Evolutionary conservation across 2,329 filamentous ascomycete species (phyloP).

Genomic region (Davidsoniella virescens): DNA sequence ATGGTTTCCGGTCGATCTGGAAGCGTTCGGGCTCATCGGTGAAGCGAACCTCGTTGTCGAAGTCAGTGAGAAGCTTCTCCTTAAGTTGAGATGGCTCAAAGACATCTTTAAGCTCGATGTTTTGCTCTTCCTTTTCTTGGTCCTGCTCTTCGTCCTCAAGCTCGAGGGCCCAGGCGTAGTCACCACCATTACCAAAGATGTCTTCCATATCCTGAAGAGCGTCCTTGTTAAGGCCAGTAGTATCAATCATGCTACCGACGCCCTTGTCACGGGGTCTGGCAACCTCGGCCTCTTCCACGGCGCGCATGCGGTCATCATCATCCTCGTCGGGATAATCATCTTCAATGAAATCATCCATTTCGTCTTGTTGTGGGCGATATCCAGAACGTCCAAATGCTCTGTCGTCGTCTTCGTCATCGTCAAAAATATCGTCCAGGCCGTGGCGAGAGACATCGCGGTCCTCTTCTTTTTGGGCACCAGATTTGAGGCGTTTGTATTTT

Average conservation of each 20-base stretch:
- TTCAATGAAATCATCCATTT: conserved; percentile 93
- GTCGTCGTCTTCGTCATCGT: conserved; percentile 65
- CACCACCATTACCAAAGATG: conserved; percentile 88
- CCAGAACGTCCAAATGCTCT: conserved; percentile 32
- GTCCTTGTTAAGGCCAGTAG: conserved; percentile 75
- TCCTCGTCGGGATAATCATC: conserved; percentile 75
- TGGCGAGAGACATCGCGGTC: conserved; percentile 48
- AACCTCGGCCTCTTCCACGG: conserved; percentile 77
- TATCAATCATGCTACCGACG: conserved; percentile 55
- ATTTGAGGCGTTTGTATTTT: conserved; percentile 93
- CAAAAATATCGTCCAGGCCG: conserved; percentile 84
- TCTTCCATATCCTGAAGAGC: conserved; percentile 90
- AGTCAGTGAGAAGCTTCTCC: conserved; percentile 89
- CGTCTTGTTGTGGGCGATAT: conserved; percentile 51
- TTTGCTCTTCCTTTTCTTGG: conserved; percentile 61
- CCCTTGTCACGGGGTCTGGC: conserved; percentile 61
- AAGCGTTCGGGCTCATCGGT: conserved; percentile 87
- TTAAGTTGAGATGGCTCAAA: conserved; percentile 92
- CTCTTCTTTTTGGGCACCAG: conserved; percentile 63
- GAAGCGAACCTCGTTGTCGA: conserved; percentile 79
- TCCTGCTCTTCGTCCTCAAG: conserved; percentile 76
- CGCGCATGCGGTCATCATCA: conserved; percentile 57
- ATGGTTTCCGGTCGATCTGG: conserved; percentile 78
- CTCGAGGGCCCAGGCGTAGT: conserved; percentile 88
- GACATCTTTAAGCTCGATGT: conserved; percentile 87